These are phyloP conservation scores for Crucibulum laeve DNA, from an alignment of 768 basidiomycete species.

Conservation along the genomic window DNA sequence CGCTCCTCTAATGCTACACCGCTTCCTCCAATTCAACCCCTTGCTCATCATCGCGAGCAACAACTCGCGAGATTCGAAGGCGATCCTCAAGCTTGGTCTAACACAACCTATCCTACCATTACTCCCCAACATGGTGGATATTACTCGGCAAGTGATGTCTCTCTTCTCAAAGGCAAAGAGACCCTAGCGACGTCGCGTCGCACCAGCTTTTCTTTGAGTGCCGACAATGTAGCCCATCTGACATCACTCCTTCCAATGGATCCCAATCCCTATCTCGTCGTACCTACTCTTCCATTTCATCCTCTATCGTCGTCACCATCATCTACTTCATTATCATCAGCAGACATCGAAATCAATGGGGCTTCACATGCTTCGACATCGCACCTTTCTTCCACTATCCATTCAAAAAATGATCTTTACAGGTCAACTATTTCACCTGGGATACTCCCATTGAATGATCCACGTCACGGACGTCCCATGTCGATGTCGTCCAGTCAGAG, in stretches of 20 bases:
- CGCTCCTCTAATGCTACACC: conserved; percentile 32
- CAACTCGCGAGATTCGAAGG: conserved; percentile 36
- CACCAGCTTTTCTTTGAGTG: neutral
- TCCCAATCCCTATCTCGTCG: conserved; percentile 20
- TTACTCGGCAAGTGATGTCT: neutral
- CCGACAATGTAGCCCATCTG: conserved; percentile 5
- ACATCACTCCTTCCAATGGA: conserved; percentile 13
- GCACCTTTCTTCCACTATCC: too few relatives aligned
- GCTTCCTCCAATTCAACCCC: conserved; percentile 61
- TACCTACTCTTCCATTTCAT: conserved; percentile 20
- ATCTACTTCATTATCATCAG: too few relatives aligned
- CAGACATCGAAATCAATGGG: too few relatives aligned
- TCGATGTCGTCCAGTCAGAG: conserved; percentile 33
- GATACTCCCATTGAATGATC: conserved; percentile 11
- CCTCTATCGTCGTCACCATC: conserved; percentile 6
- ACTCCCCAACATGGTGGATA: conserved; percentile 12
- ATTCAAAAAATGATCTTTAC: neutral
- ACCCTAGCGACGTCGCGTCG: neutral
- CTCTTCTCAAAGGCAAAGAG: conserved; percentile 2
- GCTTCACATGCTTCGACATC: too few relatives aligned
- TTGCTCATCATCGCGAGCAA: conserved; percentile 57
- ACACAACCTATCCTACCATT: conserved; percentile 15
- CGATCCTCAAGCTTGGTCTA: conserved; percentile 12
- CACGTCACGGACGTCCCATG: conserved; percentile 25
- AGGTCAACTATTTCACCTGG: neutral